Evolutionary conservation across 2,329 filamentous ascomycete genomes (phyloP).

Genomic region (Diaporthe citriasiana): DNA sequence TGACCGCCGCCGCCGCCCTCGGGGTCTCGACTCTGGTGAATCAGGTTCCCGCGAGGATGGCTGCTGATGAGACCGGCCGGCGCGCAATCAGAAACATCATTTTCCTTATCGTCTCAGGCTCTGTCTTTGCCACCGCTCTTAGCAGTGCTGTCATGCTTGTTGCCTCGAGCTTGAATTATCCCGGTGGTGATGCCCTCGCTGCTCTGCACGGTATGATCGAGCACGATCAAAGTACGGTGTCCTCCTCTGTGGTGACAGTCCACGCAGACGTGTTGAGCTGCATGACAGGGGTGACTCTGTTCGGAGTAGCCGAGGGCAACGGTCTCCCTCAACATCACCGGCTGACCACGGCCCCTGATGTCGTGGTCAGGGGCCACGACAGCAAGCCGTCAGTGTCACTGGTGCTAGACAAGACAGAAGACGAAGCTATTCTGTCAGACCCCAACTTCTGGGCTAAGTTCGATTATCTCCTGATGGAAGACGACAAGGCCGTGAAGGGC

Average conservation of each 20-base stretch:
- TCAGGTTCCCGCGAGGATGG: conserved; percentile 19
- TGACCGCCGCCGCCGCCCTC: conserved; percentile 83
- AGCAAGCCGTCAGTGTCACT: conserved; percentile 44
- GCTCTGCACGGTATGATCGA: conserved; percentile 61
- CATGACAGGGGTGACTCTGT: conserved; percentile 80
- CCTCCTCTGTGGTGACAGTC: conserved; percentile 57
- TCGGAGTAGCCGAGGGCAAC: conserved; percentile 62
- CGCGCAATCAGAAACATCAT: conserved; percentile 55
- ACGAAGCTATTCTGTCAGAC: conserved; percentile 57
- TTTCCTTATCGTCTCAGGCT: conserved; percentile 67
- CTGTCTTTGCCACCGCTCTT: conserved; percentile 71
- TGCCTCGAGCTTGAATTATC: conserved; percentile 92
- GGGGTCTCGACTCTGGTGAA: conserved; percentile 79
- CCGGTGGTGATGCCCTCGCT: conserved; percentile 84
- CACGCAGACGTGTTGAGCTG: conserved; percentile 77
- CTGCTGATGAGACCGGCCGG: conserved; percentile 54
- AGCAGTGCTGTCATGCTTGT: conserved; percentile 78
- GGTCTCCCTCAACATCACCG: conserved; percentile 50
- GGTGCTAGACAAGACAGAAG: conserved; percentile 75
- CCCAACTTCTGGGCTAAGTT: conserved; percentile 74
- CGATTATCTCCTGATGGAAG: conserved; percentile 73
- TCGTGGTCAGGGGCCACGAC: conserved; percentile 23
- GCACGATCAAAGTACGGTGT: conserved; percentile 48
- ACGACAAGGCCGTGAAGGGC: conserved; percentile 61
- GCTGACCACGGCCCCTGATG: conserved; percentile 48